Base-by-base conservation (phyloP, 805 yeast species). In the Candida broadrunensis region DNA sequence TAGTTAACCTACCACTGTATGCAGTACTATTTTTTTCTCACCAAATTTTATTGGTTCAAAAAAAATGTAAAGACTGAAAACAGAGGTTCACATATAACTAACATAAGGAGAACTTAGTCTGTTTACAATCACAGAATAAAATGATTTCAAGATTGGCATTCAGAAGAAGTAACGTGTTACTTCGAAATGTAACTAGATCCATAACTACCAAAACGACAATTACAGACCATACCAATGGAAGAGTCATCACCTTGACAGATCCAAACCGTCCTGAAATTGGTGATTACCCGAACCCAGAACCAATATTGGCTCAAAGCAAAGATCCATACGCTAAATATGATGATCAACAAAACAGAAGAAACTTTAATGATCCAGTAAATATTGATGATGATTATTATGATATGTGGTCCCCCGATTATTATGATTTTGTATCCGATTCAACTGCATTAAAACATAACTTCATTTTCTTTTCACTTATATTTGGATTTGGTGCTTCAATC, bases 321-420 rank as follows among this genome's bases (percentile, higher is more conserved):
- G 83, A 78, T 57, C 95, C 93, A 34, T 80, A 84, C 56, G 72
- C 64, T 45, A 80, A 78, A 55, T 87, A 82, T 63, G 93, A 86
- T 59, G 91, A 86, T 60, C 85, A 70, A 52, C 95, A 86, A 64
- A 78, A 82, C 61, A 78, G 91, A 68, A 80, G 95, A 65, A 86
- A 87, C 70, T 71, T 77, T 49, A 76, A 78, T 48, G 89, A 87
- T 47, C 86, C 88, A 21, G 61, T 86, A 48, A 81, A 81, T 58
- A 78, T 81, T 41, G 78, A 81, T 52, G 85, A 82, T 50, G 96
- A 87, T 56, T 67, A 78, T 61, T 72, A 81, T 55, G 90, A 87
- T 61, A 75, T 85, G 73, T 87, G 95, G 95, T 78, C 95, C 7
- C 93, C 95, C 11, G 95, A 87, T 55, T 75, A 81, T 55, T 79